phyloP scores from a whole-genome alignment of 345 rosid species.

The Sisymbrium altissimum region DNA sequence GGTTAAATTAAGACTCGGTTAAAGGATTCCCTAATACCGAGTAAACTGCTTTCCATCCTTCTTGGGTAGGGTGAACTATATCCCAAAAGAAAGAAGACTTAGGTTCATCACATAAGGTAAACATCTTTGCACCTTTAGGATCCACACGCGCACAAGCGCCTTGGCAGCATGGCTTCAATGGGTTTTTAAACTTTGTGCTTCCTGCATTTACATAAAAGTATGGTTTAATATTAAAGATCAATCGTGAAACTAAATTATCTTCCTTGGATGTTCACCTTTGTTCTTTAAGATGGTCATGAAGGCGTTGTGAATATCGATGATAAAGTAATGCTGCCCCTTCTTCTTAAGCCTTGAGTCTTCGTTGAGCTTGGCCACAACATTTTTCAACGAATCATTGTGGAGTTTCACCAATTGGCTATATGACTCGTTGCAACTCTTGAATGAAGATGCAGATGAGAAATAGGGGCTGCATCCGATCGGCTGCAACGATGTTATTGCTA shows the following conservation, averaged over 20 bases:
- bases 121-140: conserved; percentile 28
- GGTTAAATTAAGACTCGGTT: background rate
- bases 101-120: conserved; percentile 37
- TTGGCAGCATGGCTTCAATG: conserved; percentile 47
- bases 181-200: conserved; percentile 36
- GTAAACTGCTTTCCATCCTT: conserved; percentile 42
- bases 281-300: too few relatives aligned
- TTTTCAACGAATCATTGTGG: conserved; percentile 49
- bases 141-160: conserved; percentile 43
- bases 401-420: conserved; percentile 27
- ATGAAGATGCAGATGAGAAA: conserved; percentile 28
- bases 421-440: conserved; percentile 40
- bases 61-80: conserved; percentile 37
- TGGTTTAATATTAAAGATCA: background rate
- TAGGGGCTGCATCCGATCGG: conserved; percentile 68
- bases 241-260: background rate
- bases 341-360: conserved; percentile 1
- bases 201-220: conserved; percentile 18
- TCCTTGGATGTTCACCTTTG: background rate
- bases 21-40: conserved; percentile 24
- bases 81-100: conserved; percentile 46
- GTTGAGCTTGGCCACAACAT: conserved; percentile 44
- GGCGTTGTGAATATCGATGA: too few relatives aligned
- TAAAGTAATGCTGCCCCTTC: conserved; percentile 13
- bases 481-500: conserved; percentile 39